Evolutionary conservation across 2,329 filamentous ascomycete genomes (phyloP), one percentile per base, ranked within the genome.

Genomic region (Fusarium pseudocircinatum): DNA sequence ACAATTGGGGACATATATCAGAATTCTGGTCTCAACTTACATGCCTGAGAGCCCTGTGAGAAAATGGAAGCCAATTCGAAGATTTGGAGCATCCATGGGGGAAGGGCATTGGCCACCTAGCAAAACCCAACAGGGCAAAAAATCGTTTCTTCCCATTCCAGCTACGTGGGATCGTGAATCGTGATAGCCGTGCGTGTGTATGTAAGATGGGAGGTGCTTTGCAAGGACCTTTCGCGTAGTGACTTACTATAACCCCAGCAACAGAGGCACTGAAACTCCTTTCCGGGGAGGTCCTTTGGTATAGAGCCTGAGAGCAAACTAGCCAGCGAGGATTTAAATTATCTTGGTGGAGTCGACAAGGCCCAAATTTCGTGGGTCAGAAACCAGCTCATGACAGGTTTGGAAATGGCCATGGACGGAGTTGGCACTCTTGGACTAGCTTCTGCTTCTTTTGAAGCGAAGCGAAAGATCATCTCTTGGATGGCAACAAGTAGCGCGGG

Each of bases 361-460:
- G 68, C 24, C 37, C 39, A 62, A 57, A 66, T 36, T 28, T 66
- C 54, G 58, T 66, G 71, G 62, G 65, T 47, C 53, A 66, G 60
- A 69, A 73, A 74, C 72, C 72, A 72, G 68, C 68, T 74, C 64
- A 58, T 32, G 60, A 40, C 53, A 72, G 52, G 60, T 59, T 69
- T 66, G 68, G 60, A 42, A 47, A 57, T 58, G 52, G 34, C 32
- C 44, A 60, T 62, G 32, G 53, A 57, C 47, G 44, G 43, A 67
- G 43, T 44, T 34, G 52, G 53, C 40, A 58, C 49, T 68, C 64
- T 53, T 34, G 40, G 47, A 64, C 67, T 60, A 72, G 70, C 67
- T 61, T 50, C 54, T 63, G 53, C 39, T 60, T 49, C n/a, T 28
- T 49, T 15, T 54, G 63, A 57, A 57, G 63, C 37, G 66, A 64